Evolutionary conservation across 768 basidiomycete species (phyloP).

Genomic region (Mycena polygramma): DNA sequence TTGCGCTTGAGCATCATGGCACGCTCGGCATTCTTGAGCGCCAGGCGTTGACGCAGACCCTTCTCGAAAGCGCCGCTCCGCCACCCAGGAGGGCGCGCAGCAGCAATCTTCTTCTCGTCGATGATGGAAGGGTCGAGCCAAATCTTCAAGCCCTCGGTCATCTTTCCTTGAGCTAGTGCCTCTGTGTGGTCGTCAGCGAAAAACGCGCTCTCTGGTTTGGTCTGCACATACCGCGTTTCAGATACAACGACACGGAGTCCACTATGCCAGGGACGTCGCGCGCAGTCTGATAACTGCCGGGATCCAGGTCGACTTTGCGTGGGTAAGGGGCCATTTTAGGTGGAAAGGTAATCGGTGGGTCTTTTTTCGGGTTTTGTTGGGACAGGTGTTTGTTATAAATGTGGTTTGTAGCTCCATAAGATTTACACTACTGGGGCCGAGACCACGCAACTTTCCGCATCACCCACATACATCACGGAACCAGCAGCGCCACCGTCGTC

Average conservation of each 20-base stretch:
- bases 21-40: background rate
- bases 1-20: background rate
- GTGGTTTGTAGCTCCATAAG: background rate
- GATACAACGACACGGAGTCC: background rate
- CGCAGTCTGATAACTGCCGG: too few relatives aligned
- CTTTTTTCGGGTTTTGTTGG: too few relatives aligned
- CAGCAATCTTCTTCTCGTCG: too few relatives aligned
- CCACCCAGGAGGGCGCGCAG: too few relatives aligned
- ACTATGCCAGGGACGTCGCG: too few relatives aligned
- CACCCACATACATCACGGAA: constrained; percentile 8
- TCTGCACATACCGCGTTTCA: constrained; percentile 1
- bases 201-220: background rate
- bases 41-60: background rate
- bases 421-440: background rate
- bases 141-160: background rate
- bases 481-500: background rate
- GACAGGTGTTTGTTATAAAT: too few relatives aligned
- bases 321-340: too few relatives aligned
- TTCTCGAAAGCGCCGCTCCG: background rate
- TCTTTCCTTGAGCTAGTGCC: background rate
- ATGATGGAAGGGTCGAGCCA: background rate
- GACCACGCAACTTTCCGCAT: constrained; percentile 4
- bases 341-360: too few relatives aligned
- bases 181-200: background rate
- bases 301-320: too few relatives aligned